Evolutionary conservation across 2,329 filamentous ascomycete genomes (phyloP).

Genomic region (Xylariaceae sp.): DNA sequence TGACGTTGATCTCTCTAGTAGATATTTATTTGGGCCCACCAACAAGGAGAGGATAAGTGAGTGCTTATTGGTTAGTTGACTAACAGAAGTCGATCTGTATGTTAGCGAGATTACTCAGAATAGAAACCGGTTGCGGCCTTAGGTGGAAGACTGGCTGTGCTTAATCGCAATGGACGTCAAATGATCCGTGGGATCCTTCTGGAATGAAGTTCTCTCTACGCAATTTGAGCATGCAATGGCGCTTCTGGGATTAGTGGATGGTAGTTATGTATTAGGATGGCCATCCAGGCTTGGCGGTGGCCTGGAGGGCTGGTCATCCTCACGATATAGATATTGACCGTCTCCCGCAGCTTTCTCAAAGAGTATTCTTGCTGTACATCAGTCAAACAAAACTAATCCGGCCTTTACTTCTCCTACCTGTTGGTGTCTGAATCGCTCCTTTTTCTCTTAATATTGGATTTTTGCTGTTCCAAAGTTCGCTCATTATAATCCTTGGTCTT

Average conservation of each 20-base stretch:
- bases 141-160: not conserved
- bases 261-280: not conserved
- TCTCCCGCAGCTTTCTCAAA: not conserved
- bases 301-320: not conserved
- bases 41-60: not conserved
- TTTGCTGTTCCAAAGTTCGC: constrained; percentile 11
- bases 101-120: constrained; percentile 23
- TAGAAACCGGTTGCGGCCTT: constrained; percentile 10
- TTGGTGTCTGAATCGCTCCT: not conserved
- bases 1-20: constrained; percentile 14
- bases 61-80: not conserved
- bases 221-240: not conserved
- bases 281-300: not conserved
- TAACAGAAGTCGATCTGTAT: constrained; percentile 20
- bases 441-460: not conserved
- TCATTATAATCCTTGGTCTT: constrained; percentile 6
- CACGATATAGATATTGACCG: not conserved
- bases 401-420: not conserved
- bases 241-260: not conserved
- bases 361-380: not conserved
- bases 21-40: not conserved
- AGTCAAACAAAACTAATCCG: not conserved
- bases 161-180: not conserved
- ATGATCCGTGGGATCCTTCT: not conserved
- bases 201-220: not conserved